Evolutionary conservation across 352 stramenopile species (phyloP).

Genomic region (Phytopythium cucurbitacearum): DNA sequence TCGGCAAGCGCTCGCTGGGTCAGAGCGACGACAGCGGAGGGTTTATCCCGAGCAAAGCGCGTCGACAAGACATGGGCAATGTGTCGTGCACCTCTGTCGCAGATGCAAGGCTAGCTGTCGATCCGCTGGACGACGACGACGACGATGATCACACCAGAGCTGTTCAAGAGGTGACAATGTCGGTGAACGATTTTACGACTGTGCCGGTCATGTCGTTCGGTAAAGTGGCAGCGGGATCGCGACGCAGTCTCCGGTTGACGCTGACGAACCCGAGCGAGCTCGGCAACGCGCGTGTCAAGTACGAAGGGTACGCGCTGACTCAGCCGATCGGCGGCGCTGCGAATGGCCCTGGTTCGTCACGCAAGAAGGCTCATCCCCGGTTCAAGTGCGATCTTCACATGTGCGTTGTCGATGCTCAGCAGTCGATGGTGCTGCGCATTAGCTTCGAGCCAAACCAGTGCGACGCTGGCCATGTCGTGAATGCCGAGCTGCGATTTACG

Average conservation of each 20-base stretch:
- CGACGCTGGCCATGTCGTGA: slow-evolving; percentile 38
- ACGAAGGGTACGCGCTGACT: slow-evolving; percentile 55
- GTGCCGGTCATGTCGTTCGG: slow-evolving; percentile 50
- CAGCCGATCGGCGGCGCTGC: slow-evolving; percentile 6
- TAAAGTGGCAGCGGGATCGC: slow-evolving; percentile 36
- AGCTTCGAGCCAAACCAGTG: slow-evolving; percentile 48
- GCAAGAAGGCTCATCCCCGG: slow-evolving; percentile 15
- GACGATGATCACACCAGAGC: background rate
- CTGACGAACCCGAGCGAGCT: slow-evolving; percentile 57
- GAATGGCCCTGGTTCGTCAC: slow-evolving; percentile 4
- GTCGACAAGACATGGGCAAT: too few species aligned
- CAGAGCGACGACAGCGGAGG: too few species aligned
- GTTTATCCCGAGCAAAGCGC: too few species aligned
- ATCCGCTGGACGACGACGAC: background rate
- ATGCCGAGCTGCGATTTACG: slow-evolving; percentile 46
- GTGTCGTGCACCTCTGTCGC: too few species aligned
- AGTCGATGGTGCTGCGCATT: slow-evolving; percentile 48
- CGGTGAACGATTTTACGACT: slow-evolving; percentile 42
- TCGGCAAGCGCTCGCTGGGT: slow-evolving; percentile 3
- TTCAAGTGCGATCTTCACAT: slow-evolving; percentile 76
- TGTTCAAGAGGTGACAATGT: slow-evolving; percentile 15
- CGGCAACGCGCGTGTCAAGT: slow-evolving; percentile 60
- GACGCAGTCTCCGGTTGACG: slow-evolving; percentile 39
- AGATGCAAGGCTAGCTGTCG: background rate
- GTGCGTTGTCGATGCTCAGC: slow-evolving; percentile 57